Base-by-base conservation (phyloP, 164 flowering plant species). In the Annona squamosa region DNA sequence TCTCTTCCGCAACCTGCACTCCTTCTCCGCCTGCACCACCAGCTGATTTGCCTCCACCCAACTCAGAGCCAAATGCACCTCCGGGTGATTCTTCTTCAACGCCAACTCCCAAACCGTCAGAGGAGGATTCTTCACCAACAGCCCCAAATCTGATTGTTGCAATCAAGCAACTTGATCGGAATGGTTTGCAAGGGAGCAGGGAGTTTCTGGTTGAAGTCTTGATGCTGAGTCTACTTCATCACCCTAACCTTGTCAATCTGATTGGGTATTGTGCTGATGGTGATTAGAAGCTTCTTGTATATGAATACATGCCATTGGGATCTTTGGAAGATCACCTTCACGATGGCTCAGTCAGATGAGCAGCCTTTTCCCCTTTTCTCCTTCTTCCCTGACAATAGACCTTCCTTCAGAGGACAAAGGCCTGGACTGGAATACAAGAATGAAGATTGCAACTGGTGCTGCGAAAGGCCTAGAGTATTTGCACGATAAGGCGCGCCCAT, bases 221-320 rank as follows among this genome's bases (percentile, higher is more conserved):
- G 76, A 93, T 90, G 67, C 77, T 93, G 79, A 84, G 92, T 67
- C 79, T 76, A 4, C 93, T 88, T 5, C 87, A 92, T 41, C 93
- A 92, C 72, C 81, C 86, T 4, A 90, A 89, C 81, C 94, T 91
- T 79, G 96, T 89, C n/a, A 89, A 91, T 79, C 78, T 92, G 72
- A 83, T 85, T 67, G 98, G 98, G 1, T 93, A 78, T 81, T 91
- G 94, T 82, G 90, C 87, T 45, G 94, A 91, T 77, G 94, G 90
- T 72, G 90, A 82, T 65, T 92, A 91, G 78, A 87, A 91, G 74
- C 85, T 93, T 71, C 77, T 93, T 79, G 93, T 91, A 45, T 93
- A 93, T 52, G 98, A 93, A 77, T 91, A 81, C 83, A 93, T 93
- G 98, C 92, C 97, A 13, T 80, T 91, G 64, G 93, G 97, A 69